Conservation (phyloP, 345 rosid genomes). For the Eucalyptus decipiens region DNA sequence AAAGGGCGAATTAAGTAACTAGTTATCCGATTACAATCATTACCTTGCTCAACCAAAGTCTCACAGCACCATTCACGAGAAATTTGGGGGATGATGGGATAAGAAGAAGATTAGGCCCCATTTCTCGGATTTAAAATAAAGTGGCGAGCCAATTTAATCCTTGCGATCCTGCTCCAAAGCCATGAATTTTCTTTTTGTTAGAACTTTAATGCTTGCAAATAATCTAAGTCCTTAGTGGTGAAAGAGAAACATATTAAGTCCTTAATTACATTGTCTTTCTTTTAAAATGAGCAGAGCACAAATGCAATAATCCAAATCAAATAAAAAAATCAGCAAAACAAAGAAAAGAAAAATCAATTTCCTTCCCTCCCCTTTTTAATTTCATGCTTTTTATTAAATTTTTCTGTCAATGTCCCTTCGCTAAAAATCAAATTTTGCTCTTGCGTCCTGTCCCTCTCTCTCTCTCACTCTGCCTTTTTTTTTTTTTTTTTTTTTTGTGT, state of each 20-base stretch:
- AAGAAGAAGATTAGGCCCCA: not conserved
- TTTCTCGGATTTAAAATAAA: not conserved
- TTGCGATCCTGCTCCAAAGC: fast-evolving
- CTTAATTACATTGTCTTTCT: not conserved
- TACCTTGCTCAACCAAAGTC: not conserved
- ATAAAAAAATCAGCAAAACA: not conserved
- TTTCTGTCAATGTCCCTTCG: not conserved
- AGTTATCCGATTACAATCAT: not conserved
- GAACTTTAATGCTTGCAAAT: not conserved
- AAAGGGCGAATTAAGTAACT: not conserved
- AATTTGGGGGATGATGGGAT: not conserved
- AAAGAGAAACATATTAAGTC: not conserved
- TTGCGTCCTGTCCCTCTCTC: not conserved
- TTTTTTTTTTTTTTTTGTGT: no score
- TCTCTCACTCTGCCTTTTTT: no score
- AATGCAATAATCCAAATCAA: not conserved
- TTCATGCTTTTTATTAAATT: not conserved
- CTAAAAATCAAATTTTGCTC: not conserved
- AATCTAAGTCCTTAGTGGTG: not conserved
- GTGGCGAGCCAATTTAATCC: fast-evolving
- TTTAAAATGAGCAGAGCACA: not conserved
- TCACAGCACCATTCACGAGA: fast-evolving
- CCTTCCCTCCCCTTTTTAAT: not conserved
- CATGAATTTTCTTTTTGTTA: not conserved
- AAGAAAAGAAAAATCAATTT: not conserved